Evolutionary conservation across 345 rosid species (phyloP).

Genomic region (Pseudoturritis turrita): DNA sequence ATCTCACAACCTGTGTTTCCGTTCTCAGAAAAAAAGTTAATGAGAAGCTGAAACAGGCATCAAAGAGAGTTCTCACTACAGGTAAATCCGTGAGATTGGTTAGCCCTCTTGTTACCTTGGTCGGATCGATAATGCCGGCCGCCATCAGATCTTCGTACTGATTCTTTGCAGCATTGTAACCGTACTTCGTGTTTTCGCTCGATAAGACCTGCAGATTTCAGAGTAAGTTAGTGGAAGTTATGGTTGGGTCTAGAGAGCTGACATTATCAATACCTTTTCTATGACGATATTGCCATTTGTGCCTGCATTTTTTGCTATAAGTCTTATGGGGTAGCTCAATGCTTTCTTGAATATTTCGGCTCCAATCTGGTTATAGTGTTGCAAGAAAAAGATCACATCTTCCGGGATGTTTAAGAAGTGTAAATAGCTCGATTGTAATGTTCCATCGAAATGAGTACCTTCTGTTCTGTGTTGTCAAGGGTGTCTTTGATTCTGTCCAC

Average conservation of each 20-base stretch:
- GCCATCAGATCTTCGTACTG: slow-evolving; percentile 70
- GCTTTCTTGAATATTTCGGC: slow-evolving; percentile 90
- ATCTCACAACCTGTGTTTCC: slow-evolving; percentile 69
- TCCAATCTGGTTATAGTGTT: slow-evolving; percentile 55
- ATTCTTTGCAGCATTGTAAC: slow-evolving; percentile 85
- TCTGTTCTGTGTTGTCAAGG: slow-evolving; percentile 78
- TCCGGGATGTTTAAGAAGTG: background rate
- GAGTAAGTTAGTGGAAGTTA: background rate
- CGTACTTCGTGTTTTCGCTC: slow-evolving; percentile 45
- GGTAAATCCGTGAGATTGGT: background rate
- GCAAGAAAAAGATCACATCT: background rate
- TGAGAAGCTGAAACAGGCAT: background rate
- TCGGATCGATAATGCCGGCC: slow-evolving; percentile 84
- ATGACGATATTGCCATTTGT: slow-evolving; percentile 71
- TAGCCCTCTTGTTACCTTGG: slow-evolving; percentile 48
- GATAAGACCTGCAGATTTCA: slow-evolving; percentile 51
- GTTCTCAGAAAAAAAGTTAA: background rate
- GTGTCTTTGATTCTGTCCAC: slow-evolving; percentile 58
- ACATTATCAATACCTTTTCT: slow-evolving; percentile 47
- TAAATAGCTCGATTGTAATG: background rate
- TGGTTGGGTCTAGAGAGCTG: background rate
- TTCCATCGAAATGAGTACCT: slow-evolving; percentile 36
- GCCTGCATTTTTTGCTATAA: slow-evolving; percentile 86
- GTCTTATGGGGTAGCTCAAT: slow-evolving; percentile 65
- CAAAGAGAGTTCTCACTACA: background rate